Evolutionary conservation across 2,329 filamentous ascomycete species (phyloP).

Genomic region (Colletotrichum scovillei): DNA sequence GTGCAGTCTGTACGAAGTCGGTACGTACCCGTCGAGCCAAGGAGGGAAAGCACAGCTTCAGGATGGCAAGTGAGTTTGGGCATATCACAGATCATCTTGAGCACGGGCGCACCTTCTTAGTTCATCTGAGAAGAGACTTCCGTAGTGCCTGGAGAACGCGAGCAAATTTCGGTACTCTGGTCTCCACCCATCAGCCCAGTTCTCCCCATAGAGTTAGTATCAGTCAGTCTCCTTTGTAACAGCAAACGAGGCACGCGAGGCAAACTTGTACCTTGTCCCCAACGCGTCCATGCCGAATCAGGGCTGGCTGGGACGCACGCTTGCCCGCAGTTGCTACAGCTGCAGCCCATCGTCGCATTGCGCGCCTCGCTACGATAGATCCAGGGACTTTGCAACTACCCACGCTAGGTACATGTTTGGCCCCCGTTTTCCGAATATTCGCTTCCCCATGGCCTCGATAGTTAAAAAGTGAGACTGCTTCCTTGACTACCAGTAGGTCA

Average conservation of each 20-base stretch:
- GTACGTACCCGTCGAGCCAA: neutral
- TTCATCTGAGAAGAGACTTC: neutral
- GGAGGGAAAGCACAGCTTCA: neutral
- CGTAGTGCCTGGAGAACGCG: accelerated
- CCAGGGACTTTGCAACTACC: neutral
- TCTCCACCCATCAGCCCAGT: neutral
- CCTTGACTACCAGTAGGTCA: neutral
- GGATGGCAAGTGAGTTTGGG: neutral
- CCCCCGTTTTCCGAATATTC: neutral
- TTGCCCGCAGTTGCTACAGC: conserved; percentile 26
- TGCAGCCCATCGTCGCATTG: conserved; percentile 12
- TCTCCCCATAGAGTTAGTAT: neutral
- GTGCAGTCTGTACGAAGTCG: neutral
- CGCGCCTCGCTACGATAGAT: neutral
- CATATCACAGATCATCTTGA: neutral
- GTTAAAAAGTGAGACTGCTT: neutral
- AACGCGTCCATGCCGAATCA: conserved; percentile 16
- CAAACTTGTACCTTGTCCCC: neutral
- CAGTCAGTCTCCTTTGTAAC: conserved; percentile 1
- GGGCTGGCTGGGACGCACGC: neutral
- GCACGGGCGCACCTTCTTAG: neutral
- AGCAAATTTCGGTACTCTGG: neutral
- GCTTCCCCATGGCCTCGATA: neutral
- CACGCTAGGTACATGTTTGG: neutral
- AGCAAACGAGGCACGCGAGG: neutral